These are phyloP conservation scores for Megacollybia marginata DNA, from an alignment of 768 basidiomycete genomes.

Conservation along the genomic window DNA sequence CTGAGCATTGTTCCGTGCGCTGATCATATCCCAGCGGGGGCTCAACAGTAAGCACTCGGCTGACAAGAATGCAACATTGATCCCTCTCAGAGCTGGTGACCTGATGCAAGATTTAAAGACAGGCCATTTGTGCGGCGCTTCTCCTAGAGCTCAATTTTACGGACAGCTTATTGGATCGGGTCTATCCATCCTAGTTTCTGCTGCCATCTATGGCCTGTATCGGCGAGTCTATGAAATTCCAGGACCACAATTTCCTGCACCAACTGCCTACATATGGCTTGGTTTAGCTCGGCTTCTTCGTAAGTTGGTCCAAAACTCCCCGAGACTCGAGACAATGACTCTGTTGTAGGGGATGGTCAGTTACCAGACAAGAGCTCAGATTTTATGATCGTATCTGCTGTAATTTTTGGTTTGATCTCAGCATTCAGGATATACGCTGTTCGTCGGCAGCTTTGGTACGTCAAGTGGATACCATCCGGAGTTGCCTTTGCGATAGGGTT, in stretches of 20 bases:
- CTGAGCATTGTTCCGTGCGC: no score
- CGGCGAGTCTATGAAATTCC: slow-evolving; percentile 84
- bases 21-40: slow-evolving; percentile 48
- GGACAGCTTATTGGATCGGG: slow-evolving; percentile 89
- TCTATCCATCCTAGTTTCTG: slow-evolving; percentile 82
- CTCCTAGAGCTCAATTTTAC: slow-evolving; percentile 90
- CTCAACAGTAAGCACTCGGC: slow-evolving; percentile 59
- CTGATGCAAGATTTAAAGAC: slow-evolving; percentile 99
- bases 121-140: slow-evolving; percentile 86
- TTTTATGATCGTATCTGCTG: slow-evolving; percentile 78
- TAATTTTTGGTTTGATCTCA: slow-evolving; percentile 63
- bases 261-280: slow-evolving; percentile 92
- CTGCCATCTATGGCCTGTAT: slow-evolving; percentile 83
- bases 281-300: slow-evolving; percentile 69
- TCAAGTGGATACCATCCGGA: slow-evolving; percentile 86
- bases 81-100: slow-evolving; percentile 70
- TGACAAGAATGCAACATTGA: background rate
- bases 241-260: slow-evolving; percentile 92
- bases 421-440: slow-evolving; percentile 56
- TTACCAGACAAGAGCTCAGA: slow-evolving; percentile 66
- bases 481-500: slow-evolving; percentile 95
- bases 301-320: slow-evolving; percentile 26
- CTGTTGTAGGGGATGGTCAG: slow-evolving; percentile 62
- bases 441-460: slow-evolving; percentile 39
- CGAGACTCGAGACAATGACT: slow-evolving; percentile 15